These are phyloP conservation scores for Ramularia collo-cygni DNA, from an alignment of 2,329 filamentous ascomycete genomes.

Conservation along the genomic window DNA sequence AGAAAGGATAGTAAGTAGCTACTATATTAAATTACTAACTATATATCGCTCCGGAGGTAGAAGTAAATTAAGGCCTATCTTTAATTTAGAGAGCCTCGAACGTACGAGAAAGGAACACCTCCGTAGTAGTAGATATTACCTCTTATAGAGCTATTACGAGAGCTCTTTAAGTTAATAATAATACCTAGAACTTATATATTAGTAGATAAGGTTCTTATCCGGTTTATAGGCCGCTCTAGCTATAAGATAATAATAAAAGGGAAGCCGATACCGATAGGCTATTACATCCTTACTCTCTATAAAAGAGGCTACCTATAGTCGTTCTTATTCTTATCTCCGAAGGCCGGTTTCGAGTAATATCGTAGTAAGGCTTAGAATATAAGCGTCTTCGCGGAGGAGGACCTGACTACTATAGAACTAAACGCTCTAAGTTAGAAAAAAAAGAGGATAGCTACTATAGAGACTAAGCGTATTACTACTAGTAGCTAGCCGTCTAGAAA, in stretches of 20 bases:
- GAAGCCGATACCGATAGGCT: not conserved
- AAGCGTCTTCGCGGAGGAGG: too few relatives aligned
- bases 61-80: constrained; percentile 1
- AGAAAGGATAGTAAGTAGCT: not conserved
- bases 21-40: not conserved
- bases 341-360: not conserved
- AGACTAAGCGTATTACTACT: too few relatives aligned
- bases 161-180: not conserved
- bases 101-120: not conserved
- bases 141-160: not conserved
- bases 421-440: too few relatives aligned
- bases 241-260: not conserved
- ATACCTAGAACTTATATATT: not conserved
- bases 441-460: too few relatives aligned
- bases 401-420: too few relatives aligned
- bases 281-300: not conserved
- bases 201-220: not conserved
- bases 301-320: not conserved
- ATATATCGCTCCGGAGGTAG: not conserved
- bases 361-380: too few relatives aligned
- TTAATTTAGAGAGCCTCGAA: not conserved
- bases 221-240: not conserved
- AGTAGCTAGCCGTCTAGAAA: too few relatives aligned
- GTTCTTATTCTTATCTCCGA: not conserved
- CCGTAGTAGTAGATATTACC: not conserved